Percentiles rank a stretch among this genome's conserved stretches.
Evolutionary conservation across 345 rosid genomes (phyloP).

Genomic region (Camelina sativa): DNA sequence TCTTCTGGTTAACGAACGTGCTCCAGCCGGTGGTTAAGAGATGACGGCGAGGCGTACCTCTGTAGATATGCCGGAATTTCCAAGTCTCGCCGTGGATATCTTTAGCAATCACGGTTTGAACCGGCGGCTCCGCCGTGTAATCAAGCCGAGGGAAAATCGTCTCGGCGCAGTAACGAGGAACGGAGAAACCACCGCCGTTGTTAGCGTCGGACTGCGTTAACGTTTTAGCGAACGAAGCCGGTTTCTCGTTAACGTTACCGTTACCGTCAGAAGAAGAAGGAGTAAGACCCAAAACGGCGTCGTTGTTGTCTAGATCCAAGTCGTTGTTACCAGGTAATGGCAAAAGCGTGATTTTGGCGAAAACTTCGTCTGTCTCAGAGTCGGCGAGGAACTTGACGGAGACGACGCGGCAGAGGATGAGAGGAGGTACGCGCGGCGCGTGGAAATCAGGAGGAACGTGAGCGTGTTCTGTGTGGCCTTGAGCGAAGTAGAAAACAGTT

Average conservation of each 20-base stretch:
- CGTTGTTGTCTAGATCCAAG: conserved; percentile 42
- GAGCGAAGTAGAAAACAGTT: conserved; percentile 81
- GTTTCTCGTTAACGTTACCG: conserved; percentile 50
- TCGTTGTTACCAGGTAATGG: conserved; percentile 53
- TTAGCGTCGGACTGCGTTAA: conserved; percentile 96
- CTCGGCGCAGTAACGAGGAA: conserved; percentile 95
- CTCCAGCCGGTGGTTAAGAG: conserved; percentile 98
- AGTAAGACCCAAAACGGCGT: conserved; percentile 38
- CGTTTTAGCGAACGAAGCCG: conserved; percentile 90
- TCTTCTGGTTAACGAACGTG: conserved; percentile 89
- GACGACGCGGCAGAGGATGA: conserved; percentile 66
- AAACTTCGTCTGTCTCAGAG: conserved; percentile 84
- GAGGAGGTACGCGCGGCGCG: conserved; percentile 57
- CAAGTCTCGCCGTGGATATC: conserved; percentile 91
- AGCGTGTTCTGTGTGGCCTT: conserved; percentile 90
- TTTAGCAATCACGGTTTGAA: conserved; percentile 82
- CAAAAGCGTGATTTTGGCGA: conserved; percentile 61
- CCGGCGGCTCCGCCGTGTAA: conserved; percentile 86
- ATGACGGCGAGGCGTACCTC: conserved; percentile 96
- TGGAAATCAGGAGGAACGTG: conserved; percentile 62
- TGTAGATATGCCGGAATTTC: conserved; percentile 94
- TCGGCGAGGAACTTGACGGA: conserved; percentile 83
- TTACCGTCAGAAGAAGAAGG: conserved; percentile 6
- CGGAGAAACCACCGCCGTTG: conserved; percentile 98
- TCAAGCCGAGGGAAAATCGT: conserved; percentile 90